phyloP scores from a whole-genome alignment of 2,329 filamentous ascomycete species.

The Epichloe sp. region DNA sequence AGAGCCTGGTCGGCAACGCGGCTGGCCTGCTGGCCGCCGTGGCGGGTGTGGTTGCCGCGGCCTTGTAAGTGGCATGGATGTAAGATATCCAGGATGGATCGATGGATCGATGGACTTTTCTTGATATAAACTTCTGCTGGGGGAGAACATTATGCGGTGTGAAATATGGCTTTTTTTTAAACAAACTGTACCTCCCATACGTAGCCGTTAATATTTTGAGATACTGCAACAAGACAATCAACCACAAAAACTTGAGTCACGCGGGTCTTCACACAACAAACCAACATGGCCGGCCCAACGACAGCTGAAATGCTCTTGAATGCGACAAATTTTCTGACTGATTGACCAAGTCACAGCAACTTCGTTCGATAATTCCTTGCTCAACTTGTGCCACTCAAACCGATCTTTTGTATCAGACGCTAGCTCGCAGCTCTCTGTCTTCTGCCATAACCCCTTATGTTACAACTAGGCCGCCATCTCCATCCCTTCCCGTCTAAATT shows the following conservation, averaged over 20 bases:
- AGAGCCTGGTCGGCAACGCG: slow-evolving; percentile 17
- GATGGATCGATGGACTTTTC: neutral
- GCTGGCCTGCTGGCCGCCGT: slow-evolving; percentile 23
- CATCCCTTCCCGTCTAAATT: neutral
- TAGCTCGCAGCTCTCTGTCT: neutral
- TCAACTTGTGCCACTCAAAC: neutral
- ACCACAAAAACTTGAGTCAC: neutral
- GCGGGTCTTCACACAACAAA: no score
- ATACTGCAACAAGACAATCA: neutral
- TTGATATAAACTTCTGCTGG: neutral
- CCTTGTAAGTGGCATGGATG: slow-evolving; percentile 16
- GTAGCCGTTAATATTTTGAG: no score
- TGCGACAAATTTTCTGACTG: no score
- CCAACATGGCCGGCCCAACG: no score
- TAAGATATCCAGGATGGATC: neutral
- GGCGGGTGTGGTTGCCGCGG: slow-evolving; percentile 23
- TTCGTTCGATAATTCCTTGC: neutral
- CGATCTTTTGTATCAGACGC: neutral
- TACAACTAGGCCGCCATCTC: slow-evolving; percentile 1
- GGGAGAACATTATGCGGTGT: neutral
- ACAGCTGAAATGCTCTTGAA: no score
- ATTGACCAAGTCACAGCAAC: neutral
- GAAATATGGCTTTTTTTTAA: neutral
- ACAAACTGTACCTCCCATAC: neutral
- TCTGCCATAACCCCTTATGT: neutral